Percentiles rank a stretch among this genome's conserved stretches.
Evolutionary conservation across 2,329 filamentous ascomycete genomes (phyloP).

Genomic region (Alternaria burnsii): DNA sequence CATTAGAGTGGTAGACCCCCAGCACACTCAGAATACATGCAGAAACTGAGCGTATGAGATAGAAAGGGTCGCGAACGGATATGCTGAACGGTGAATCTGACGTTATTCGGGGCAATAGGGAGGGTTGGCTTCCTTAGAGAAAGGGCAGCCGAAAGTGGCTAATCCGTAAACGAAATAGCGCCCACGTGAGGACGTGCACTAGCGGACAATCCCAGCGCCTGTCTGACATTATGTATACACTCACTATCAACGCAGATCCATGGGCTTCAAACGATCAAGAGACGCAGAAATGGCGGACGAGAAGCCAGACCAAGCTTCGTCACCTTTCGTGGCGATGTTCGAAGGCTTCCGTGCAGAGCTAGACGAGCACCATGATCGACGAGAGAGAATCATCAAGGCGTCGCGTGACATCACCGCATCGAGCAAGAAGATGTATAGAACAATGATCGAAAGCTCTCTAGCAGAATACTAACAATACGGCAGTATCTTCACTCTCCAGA

Average conservation of each 20-base stretch:
- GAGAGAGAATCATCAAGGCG: conserved; percentile 88
- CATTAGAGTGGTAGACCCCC: background rate
- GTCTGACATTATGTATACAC: conserved; percentile 26
- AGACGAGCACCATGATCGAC: conserved; percentile 92
- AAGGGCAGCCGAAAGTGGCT: conserved; percentile 30
- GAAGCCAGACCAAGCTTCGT: conserved; percentile 44
- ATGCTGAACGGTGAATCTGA: conserved; percentile 1
- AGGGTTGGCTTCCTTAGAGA: conserved; percentile 4
- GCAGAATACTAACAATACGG: conserved; percentile 21
- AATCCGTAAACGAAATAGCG: conserved; percentile 28
- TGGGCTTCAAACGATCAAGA: conserved; percentile 45
- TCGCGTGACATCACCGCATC: conserved; percentile 91
- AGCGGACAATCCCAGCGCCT: conserved; percentile 30
- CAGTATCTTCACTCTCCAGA: conserved; percentile 85
- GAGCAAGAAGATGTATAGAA: conserved; percentile 91
- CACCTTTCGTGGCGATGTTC: conserved; percentile 74
- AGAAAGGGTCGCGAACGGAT: background rate
- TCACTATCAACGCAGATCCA: conserved; percentile 21
- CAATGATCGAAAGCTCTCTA: background rate
- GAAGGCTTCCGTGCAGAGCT: conserved; percentile 84
- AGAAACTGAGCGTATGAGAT: background rate
- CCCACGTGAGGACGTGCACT: conserved; percentile 33
- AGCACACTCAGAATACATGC: background rate
- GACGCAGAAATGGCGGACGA: conserved; percentile 48
- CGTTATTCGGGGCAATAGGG: conserved; percentile 1